phyloP scores from a whole-genome alignment of 768 basidiomycete genomes.

The Amanita phalloides region DNA sequence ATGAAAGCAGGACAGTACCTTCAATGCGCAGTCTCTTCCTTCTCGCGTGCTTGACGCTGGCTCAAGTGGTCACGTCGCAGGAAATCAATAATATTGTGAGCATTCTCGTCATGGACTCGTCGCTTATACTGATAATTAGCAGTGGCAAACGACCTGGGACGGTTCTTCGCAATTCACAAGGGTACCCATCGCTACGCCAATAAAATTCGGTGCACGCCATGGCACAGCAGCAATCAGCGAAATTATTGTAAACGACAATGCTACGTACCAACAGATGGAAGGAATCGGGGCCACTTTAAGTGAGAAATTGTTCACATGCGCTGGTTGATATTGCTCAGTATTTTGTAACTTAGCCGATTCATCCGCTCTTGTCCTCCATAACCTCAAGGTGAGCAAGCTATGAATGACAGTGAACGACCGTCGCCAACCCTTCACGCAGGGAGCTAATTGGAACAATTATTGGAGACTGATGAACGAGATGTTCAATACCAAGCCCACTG shows the following conservation, averaged over 20 bases:
- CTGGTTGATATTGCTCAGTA: not conserved
- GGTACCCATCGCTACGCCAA: slow-evolving; percentile 32
- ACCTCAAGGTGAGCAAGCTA: slow-evolving; percentile 43
- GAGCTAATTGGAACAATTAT: slow-evolving; percentile 43
- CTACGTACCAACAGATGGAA: slow-evolving; percentile 46
- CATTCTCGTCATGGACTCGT: not conserved
- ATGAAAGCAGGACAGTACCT: slow-evolving; percentile 18
- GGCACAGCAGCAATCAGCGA: slow-evolving; percentile 47
- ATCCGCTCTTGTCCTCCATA: slow-evolving; percentile 47
- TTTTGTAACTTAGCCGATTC: slow-evolving; percentile 46
- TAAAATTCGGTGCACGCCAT: slow-evolving; percentile 38
- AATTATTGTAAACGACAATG: slow-evolving; percentile 46
- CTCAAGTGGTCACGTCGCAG: not conserved
- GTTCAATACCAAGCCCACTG: slow-evolving; percentile 51
- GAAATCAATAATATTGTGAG: not conserved
- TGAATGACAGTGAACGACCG: not conserved
- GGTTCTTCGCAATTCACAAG: slow-evolving; percentile 41
- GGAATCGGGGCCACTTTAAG: slow-evolving; percentile 64
- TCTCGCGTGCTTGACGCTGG: not conserved
- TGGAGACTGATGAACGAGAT: slow-evolving; percentile 46
- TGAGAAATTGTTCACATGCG: slow-evolving; percentile 15
- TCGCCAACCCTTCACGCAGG: slow-evolving; percentile 18
- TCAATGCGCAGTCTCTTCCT: not conserved
- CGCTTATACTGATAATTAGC: not conserved
- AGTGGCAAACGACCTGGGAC: slow-evolving; percentile 59